Base-by-base conservation (phyloP, 1,284 basidiomycete genomes). In the Microbotryum intermedium region DNA sequence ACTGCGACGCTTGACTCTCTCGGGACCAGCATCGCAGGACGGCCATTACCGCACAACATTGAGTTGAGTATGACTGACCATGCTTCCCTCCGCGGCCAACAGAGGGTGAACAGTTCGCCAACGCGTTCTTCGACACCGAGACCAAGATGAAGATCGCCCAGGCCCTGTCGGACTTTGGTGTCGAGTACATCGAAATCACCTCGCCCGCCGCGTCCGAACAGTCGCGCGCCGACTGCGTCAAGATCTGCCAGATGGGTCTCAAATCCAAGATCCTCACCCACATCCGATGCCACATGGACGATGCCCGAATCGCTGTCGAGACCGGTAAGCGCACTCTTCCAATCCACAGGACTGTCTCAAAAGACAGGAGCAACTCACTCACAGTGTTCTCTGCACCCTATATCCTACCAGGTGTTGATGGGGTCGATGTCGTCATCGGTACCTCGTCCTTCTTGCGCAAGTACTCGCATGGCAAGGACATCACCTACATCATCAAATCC, bases 211-310 rank as follows among this genome's bases (percentile, higher is more conserved):
- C 95, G 34, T 97, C 93, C 9, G 94, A 97, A 74, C 93, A 98
- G 78, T 95, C 92, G 29, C 83, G 90, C 56, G 78, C 80, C 29
- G 94, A 98, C 75, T 99, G 95, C 78, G 92, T 97, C 80, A 89
- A 90, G 53, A 99, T 99, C 77, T 99, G 95, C 86, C 93, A 94
- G 82, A 90, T 98, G 70, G 93, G 94, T 8, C 82, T 98, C 76
- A 94, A 91, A 82, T 80, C 86, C 73, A 97, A 95, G 83, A 92
- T 98, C 76, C 84, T 98, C 69, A 99, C 95, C 28, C 95, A 99
- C 80, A 98, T 99, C 72, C 85, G 95, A 65, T 99, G 95, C 77
- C 95, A 99, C 78, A 98, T 99, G 95, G 94, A 98, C 75, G 95
- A 99, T 77, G 95, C 95, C 28, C 83, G 90, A 58, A 92, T 98